Evolutionary conservation across 2,329 filamentous ascomycete genomes (phyloP), one percentile per base, ranked within the genome.

Genomic region (Nigrograna mackinnonii): DNA sequence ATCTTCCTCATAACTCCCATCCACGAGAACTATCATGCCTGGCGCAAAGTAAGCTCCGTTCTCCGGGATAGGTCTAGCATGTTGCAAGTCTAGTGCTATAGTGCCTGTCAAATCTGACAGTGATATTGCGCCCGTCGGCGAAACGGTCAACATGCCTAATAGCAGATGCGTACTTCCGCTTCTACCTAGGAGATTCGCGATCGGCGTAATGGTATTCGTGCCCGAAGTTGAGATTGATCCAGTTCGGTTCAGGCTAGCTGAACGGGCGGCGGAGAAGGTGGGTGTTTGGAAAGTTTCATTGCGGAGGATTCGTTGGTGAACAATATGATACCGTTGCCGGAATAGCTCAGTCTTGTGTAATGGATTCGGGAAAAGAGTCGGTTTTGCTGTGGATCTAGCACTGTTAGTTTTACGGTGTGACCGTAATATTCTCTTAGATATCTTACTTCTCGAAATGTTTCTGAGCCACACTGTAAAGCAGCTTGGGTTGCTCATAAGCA

Each of bases 1-100:
- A 56, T 96, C 91, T 66, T 97, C 94, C 64, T 96, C 91, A 61
- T 99, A 99, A n/a, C 92, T 84, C 5, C 94, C 94, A 58, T 99
- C 94, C 0, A 96, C 83, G 0, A 99, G 79, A 3, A 97, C 88
- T 35, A 99, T 88, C 91, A 97, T 97, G 3, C 95, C 95, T 0
- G 94, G 91, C 4, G 86, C 84, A 62, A 96, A 96, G 87, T 91
- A 99, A 4, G 89, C 86, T 18, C 89, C 90, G 60, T 92, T 85
- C 46, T 90, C 85, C 0, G 91, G 91, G 41, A 96, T 86, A 12
- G 87, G 83, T 17, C 85, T 83, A 0, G 92, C 89, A 59, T 92
- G 87, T 16, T 84, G 80, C 9, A 97, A 72, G 54, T 97, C 91
- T 2, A 99, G 76, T 2, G 83, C 79, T 56, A 99, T 95, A 39